A percentile compares a stretch with the other conserved stretches of the same genome.
phyloP scores from a whole-genome alignment of 2,329 filamentous ascomycete species.

The Chaetomium globosum region DNA sequence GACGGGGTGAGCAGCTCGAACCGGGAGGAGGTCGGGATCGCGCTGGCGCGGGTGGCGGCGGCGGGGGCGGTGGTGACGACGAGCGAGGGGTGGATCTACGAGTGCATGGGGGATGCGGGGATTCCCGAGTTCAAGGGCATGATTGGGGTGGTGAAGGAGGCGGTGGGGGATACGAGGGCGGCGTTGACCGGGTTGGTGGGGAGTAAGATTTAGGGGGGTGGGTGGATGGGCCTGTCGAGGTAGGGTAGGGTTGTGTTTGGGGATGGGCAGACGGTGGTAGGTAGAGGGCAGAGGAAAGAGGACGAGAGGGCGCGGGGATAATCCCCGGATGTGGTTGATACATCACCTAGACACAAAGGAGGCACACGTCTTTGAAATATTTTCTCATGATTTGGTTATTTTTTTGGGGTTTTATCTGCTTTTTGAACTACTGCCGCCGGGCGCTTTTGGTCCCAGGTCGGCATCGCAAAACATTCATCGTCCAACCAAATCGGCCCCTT shows the following conservation, averaged over 20 bases:
- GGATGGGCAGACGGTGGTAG: no score
- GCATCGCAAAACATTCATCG: not conserved
- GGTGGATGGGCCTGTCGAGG: not conserved
- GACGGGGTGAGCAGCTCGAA: conserved; percentile 92
- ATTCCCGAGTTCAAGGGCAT: conserved; percentile 73
- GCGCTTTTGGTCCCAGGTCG: not conserved
- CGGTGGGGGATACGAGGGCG: conserved; percentile 67
- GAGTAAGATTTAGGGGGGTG: conserved; percentile 52
- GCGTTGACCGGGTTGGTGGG: conserved; percentile 67
- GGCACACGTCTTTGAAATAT: not conserved
- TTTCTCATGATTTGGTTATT: not conserved
- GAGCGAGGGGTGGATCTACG: conserved; percentile 88
- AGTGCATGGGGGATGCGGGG: conserved; percentile 80
- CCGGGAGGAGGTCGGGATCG: conserved; percentile 75
- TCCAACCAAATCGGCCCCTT: conserved; percentile 1
- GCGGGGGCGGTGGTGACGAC: conserved; percentile 80
- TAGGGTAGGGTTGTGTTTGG: not conserved
- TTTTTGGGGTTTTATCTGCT: not conserved
- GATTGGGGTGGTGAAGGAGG: conserved; percentile 77
- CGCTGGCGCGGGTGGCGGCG: conserved; percentile 71
- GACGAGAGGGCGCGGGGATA: not conserved
- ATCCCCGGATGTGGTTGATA: not conserved
- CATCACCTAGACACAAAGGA: not conserved
- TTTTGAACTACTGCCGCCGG: not conserved
- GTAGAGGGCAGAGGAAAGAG: no score